Evolutionary conservation across 2,329 filamentous ascomycete species (phyloP).

Genomic region (Curvularia verruculosa): DNA sequence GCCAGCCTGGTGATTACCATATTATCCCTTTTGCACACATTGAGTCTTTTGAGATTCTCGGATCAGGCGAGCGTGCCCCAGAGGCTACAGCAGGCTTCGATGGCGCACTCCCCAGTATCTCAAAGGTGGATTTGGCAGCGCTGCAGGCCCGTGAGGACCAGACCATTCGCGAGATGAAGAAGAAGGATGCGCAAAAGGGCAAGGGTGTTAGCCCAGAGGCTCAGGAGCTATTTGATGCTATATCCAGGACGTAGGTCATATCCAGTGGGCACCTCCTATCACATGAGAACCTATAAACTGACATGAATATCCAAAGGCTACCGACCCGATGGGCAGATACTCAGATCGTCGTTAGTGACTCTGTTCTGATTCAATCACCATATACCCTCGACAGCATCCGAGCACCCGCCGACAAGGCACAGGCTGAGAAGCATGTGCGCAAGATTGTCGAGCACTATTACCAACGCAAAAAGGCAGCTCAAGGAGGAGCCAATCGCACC

Average conservation of each 20-base stretch:
- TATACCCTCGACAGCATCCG: slow-evolving; percentile 64
- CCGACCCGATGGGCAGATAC: slow-evolving; percentile 65
- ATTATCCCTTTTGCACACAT: slow-evolving; percentile 67
- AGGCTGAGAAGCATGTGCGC: slow-evolving; percentile 51
- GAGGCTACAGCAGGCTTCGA: slow-evolving; percentile 53
- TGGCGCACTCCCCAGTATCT: slow-evolving; percentile 52
- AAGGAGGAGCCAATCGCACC: slow-evolving; percentile 27
- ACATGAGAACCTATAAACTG: slow-evolving; percentile 3
- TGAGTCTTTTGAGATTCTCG: slow-evolving; percentile 61
- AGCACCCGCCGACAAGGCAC: slow-evolving; percentile 51
- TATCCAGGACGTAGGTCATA: slow-evolving; percentile 60
- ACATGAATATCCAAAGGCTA: slow-evolving; percentile 42
- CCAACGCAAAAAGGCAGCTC: slow-evolving; percentile 49
- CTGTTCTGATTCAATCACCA: slow-evolving; percentile 63
- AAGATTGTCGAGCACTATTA: slow-evolving; percentile 55
- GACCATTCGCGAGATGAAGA: slow-evolving; percentile 62
- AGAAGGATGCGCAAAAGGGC: slow-evolving; percentile 63
- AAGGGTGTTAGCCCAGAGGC: slow-evolving; percentile 66
- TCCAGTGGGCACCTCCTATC: background rate
- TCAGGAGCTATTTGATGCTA: slow-evolving; percentile 68
- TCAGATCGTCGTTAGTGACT: slow-evolving; percentile 66
- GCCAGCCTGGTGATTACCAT: slow-evolving; percentile 61
- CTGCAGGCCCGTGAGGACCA: slow-evolving; percentile 62
- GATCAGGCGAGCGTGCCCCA: slow-evolving; percentile 42
- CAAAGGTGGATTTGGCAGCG: slow-evolving; percentile 61